phyloP scores from a whole-genome alignment of 164 flowering plant genomes.

The Chimonanthus praecox region DNA sequence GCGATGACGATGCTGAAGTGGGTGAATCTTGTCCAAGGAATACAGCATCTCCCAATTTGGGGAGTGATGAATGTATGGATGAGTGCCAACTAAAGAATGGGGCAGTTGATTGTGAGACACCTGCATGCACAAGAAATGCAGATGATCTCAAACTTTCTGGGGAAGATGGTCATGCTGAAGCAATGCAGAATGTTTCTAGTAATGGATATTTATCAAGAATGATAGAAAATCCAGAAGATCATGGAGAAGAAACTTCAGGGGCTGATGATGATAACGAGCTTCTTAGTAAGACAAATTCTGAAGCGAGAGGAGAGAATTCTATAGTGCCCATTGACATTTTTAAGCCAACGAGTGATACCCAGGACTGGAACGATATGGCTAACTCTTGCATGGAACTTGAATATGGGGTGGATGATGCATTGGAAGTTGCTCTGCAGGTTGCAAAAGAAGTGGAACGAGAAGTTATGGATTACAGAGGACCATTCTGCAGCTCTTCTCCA shows the following conservation, averaged over 20 bases:
- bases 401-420: conserved; percentile 68
- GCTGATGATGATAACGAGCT: conserved; percentile 21
- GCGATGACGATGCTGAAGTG: conserved; percentile 19
- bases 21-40: conserved; percentile 7
- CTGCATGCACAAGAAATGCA: conserved; percentile 14
- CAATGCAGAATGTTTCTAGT: conserved; percentile 17
- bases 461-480: conserved; percentile 48
- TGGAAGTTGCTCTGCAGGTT: conserved; percentile 79
- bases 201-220: conserved; percentile 16
- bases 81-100: conserved; percentile 24
- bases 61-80: conserved; percentile 5
- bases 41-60: conserved; percentile 6
- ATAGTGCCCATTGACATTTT: conserved; percentile 19
- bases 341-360: conserved; percentile 17
- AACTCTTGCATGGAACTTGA: conserved; percentile 53
- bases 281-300: conserved; percentile 16
- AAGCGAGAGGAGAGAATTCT: conserved; percentile 15
- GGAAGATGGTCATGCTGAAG: conserved; percentile 18
- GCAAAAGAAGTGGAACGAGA: conserved; percentile 75
- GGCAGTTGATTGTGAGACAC: conserved; percentile 9
- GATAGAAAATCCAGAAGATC: conserved; percentile 19
- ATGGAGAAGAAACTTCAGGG: conserved; percentile 25
- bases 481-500: conserved; percentile 49
- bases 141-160: conserved; percentile 7
- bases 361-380: conserved; percentile 16